Percentiles rank a stretch among this genome's conserved stretches.
Evolutionary conservation across 495 filamentous ascomycete genomes (phyloP).

Genomic region (Neurospora terricola): DNA sequence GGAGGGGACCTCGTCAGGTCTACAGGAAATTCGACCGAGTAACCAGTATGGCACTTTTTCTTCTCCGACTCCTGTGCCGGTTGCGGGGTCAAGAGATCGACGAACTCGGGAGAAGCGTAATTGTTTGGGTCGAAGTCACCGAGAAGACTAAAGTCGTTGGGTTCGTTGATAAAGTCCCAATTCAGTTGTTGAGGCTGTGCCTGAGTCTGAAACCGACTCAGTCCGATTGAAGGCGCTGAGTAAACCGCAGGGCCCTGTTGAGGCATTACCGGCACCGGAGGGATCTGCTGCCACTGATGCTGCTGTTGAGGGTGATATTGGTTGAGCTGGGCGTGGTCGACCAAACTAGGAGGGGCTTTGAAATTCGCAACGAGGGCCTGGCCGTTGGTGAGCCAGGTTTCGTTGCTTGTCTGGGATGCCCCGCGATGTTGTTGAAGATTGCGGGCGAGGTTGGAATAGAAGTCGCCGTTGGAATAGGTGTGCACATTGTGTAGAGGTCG

Average conservation of each 20-base stretch:
- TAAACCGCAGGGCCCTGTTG: background rate
- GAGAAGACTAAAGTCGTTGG: background rate
- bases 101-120: background rate
- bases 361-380: background rate
- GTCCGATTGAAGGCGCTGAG: background rate
- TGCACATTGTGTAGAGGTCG: background rate
- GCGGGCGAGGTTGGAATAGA: background rate
- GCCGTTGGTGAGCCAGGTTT: background rate
- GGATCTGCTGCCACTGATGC: background rate
- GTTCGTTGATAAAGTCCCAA: background rate
- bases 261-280: background rate
- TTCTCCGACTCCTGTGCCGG: background rate
- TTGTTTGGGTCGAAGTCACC: background rate
- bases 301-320: background rate
- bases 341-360: background rate
- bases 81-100: background rate
- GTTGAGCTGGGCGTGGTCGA: background rate
- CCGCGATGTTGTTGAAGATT: background rate
- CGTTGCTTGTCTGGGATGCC: background rate
- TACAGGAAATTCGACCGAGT: background rate
- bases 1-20: background rate
- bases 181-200: background rate
- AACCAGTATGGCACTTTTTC: background rate
- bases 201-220: background rate
- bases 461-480: background rate